Base-by-base conservation (phyloP, 75 land plant genomes). In the Sequoia sempervirens region DNA sequence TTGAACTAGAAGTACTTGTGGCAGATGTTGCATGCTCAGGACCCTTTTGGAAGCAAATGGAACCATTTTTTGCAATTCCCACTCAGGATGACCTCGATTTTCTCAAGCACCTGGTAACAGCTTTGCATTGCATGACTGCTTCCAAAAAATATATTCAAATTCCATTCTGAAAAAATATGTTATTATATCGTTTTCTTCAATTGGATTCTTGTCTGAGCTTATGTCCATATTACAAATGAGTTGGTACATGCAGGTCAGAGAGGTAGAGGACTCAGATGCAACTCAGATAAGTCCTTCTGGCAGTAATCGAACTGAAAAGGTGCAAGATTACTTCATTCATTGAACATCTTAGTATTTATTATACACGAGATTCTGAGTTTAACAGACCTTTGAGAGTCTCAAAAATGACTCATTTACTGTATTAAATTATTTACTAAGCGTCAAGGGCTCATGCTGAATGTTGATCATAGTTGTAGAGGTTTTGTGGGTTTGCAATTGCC, bases 31-130 rank as follows among this genome's bases (percentile, higher is more conserved):
- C 90, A 34, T 90, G 89, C 81, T 81, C 87, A 9, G 91, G 88
- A 74, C 4, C 84, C 12, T 95, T 94, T 80, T 95, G 99, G 98
- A 94, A 85, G 87, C 86, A 92, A 80, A 86, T 94, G 88, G 98
- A 95, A 81, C 95, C 91, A 30, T 83, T 86, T 34, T 94, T 96
- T 84, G 83, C 90, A 75, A 90, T 84, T 81, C 43, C 95, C 30
- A 92, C 94, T 83, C 85, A 90, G 15, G 90, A 81, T 23, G 93
- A 92, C 72, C 81, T 91, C 38, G 53, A 79, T 37, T 89, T 54
- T 80, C 79, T 95, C 73, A 95, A 85, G 53, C 87, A 90, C 84
- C 91, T 88, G 86, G 99, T 95, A 83, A 82, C 80, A 23, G 15
- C 41, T 32, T 75, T 75, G 3, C n/a, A 28, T 23, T 41, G 43